These are phyloP conservation scores for Pseudogymnoascus sp. DNA, from an alignment of 2,329 filamentous ascomycete genomes.

Conservation along the genomic window DNA sequence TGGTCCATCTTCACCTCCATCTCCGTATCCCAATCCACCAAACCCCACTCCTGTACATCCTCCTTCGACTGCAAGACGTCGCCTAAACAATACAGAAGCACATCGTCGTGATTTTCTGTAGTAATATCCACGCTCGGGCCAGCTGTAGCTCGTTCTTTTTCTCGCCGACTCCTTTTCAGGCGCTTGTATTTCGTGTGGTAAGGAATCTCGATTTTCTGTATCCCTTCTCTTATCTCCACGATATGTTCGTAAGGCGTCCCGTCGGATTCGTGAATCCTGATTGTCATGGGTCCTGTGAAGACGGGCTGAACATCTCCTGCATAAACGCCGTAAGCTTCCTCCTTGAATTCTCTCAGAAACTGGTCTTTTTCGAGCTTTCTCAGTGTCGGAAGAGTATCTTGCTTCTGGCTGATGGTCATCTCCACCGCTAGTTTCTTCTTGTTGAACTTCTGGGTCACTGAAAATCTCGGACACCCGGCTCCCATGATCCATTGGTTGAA, in stretches of 20 bases:
- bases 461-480: constrained; percentile 81
- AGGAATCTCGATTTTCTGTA: constrained; percentile 83
- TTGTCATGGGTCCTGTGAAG: constrained; percentile 95
- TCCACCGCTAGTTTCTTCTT: constrained; percentile 96
- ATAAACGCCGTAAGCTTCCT: constrained; percentile 63
- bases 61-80: constrained; percentile 80
- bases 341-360: constrained; percentile 80
- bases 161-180: constrained; percentile 76
- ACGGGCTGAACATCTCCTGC: constrained; percentile 65
- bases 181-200: constrained; percentile 99
- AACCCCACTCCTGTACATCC: constrained; percentile 74
- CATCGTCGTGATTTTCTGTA: constrained; percentile 66
- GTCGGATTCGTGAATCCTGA: constrained; percentile 95
- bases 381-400: constrained; percentile 42
- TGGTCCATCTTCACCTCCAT: constrained; percentile 88
- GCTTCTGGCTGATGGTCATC: constrained; percentile 74
- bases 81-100: constrained; percentile 83
- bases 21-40: constrained; percentile 83
- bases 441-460: constrained; percentile 85
- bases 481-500: constrained; percentile 90
- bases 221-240: constrained; percentile 83
- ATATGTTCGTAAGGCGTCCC: constrained; percentile 98
- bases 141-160: constrained; percentile 68
- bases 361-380: constrained; percentile 59
- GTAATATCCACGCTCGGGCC: constrained; percentile 55